phyloP scores from a whole-genome alignment of 2,329 filamentous ascomycete species.

The Sporothrix humicola region DNA sequence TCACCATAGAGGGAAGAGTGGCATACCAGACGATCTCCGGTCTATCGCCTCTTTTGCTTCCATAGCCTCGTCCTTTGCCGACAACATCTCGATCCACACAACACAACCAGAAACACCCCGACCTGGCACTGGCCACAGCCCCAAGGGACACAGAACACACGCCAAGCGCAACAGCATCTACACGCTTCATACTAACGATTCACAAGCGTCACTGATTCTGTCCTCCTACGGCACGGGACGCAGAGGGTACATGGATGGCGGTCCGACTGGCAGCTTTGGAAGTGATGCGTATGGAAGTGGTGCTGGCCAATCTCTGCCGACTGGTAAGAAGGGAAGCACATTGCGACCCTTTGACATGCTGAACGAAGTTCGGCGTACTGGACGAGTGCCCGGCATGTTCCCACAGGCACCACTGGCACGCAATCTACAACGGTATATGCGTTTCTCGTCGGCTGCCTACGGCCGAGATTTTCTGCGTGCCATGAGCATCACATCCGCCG shows the following conservation, averaged over 20 bases:
- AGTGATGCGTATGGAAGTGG: neutral
- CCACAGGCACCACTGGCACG: conserved; percentile 64
- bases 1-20: conserved; percentile 29
- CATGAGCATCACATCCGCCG: conserved; percentile 63
- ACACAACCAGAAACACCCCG: conserved; percentile 37
- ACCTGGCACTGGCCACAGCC: conserved; percentile 31
- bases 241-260: conserved; percentile 43
- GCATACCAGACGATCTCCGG: conserved; percentile 47
- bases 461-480: conserved; percentile 67
- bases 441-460: conserved; percentile 70
- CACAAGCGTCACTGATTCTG: conserved; percentile 59
- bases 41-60: conserved; percentile 60
- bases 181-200: conserved; percentile 62
- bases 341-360: conserved; percentile 48
- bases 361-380: conserved; percentile 56
- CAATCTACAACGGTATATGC: conserved; percentile 69
- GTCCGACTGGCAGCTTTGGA: neutral
- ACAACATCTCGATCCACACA: conserved; percentile 60
- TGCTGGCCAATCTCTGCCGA: neutral
- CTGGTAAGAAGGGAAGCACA: neutral
- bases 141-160: conserved; percentile 45
- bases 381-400: conserved; percentile 63
- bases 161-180: conserved; percentile 62
- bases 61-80: conserved; percentile 57
- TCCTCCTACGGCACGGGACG: conserved; percentile 51